Evolutionary conservation across 345 rosid genomes (phyloP), one percentile per base, ranked within the genome.

Genomic region (Rhodomyrtus tomentosa): DNA sequence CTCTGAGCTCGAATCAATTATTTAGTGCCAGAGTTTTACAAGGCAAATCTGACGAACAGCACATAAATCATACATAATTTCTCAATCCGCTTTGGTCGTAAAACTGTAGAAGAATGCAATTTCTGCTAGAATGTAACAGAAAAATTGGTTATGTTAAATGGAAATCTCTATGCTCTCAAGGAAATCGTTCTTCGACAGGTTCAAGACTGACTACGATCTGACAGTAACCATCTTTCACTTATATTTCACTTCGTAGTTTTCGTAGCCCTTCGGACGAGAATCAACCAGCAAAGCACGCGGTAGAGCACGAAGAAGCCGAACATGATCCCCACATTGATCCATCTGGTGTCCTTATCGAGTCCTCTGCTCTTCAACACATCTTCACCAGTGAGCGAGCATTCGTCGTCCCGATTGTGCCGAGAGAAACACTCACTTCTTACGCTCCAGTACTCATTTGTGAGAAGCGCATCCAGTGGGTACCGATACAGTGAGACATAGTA

Each of bases 321-420:
- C 95, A 96, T 96, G 73, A 96, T 91, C 38, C 95, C 99, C 14
- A 94, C 98, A 51, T 95, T 95, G 82, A 90, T 89, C 98, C 94
- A 93, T 87, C 98, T 91, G 1, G 59, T 88, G 72, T 96, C 98
- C 87, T 83, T 82, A 20, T 93, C 95, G 55, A 95, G 91, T 40
- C 98, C 98, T 87, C 98, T 90, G 85, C 92, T 87, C 89, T 82
- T 92, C 86, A 96, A 83, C 62, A 96, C 93, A 83, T 94, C 98
- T 54, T 91, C 89, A 52, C 98, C 99, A 0, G 93, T 93, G 10
- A 94, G 82, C 90, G 90, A 73, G 83, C 99, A 96, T 73, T 21
- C 51, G 80, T 88, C 58, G 29, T 59, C 48, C n/a, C 45, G 42
- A 62, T 32, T 73, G 15, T 79, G 79, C 95, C 91, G 87, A 18